Evolutionary conservation across 345 rosid species (phyloP), one percentile per base, ranked within the genome.

Genomic region (Diplotaxis tenuifolia): DNA sequence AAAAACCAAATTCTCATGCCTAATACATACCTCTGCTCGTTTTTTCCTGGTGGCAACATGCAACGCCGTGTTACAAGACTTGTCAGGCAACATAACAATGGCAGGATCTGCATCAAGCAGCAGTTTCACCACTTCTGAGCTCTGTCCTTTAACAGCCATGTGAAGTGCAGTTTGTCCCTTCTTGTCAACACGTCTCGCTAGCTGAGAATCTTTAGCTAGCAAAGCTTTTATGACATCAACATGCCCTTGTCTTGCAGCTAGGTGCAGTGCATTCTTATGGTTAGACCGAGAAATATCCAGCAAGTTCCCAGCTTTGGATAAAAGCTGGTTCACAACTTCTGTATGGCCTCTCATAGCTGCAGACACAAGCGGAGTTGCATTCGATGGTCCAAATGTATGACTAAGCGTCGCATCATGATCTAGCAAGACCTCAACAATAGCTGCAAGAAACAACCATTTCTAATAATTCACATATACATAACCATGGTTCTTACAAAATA

Each of bases 141-240:
- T 95, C 79, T 88, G 95, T 14, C 98, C 98, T 83, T 86, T 95
- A 14, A 95, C 96, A 68, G 99, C 98, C 99, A 90, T 86, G 76
- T 95, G 99, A 79, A 92, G 79, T 19, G 96, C 93, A 27, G 97
- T 95, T 81, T 95, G 97, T 61, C 99, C 96, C 81, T 90, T 95
- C 85, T 83, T 92, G 79, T 95, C 99, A 23, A 88, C 78, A 83
- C 98, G 84, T 42, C 97, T 85, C 3, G 98, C 99, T 76, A 95
- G 71, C 50, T 90, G 99, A 11, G 93, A 76, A 83, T 95, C 99
- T 79, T 87, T 88, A 64, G 55, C 67, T 0, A 95, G 88, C 74
- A 95, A 81, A 62, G 98, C 91, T 68, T 74, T 79, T 25, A 92
- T 88, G 57, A 95, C 79, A 63, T 87, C 98, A 32, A 88, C 92